phyloP scores from a whole-genome alignment of 768 basidiomycete genomes.

The Rhizopogon vinicolor region DNA sequence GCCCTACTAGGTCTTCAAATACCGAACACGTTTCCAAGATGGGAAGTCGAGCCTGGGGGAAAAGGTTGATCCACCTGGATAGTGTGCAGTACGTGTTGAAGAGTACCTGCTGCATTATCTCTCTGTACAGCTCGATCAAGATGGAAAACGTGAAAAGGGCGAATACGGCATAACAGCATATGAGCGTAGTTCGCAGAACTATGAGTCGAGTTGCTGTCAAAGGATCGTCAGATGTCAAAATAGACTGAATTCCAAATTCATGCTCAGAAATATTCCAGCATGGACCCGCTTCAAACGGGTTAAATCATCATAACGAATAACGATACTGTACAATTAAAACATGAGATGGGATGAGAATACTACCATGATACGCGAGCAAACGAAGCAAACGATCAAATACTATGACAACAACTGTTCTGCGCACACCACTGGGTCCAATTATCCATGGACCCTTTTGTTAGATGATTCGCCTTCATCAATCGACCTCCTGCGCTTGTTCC shows the following conservation, averaged over 20 bases:
- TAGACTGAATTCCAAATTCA: not conserved
- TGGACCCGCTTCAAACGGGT: not conserved
- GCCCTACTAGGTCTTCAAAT: too few relatives aligned
- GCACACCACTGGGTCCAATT: constrained; percentile 2
- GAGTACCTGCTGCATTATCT: constrained; percentile 11
- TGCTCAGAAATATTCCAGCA: not conserved
- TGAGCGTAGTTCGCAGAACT: not conserved
- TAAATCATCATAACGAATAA: constrained; percentile 12
- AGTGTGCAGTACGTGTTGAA: too few relatives aligned
- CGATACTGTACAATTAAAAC: constrained; percentile 22
- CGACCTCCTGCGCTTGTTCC: constrained; percentile 24
- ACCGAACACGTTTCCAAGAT: too few relatives aligned
- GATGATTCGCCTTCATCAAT: constrained; percentile 19
- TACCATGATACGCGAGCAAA: not conserved
- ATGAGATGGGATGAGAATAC: not conserved
- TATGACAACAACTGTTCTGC: not conserved
- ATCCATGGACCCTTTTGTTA: constrained; percentile 16
- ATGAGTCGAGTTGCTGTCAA: not conserved
- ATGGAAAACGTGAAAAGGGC: not conserved
- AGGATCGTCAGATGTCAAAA: too few relatives aligned
- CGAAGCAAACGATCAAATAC: not conserved
- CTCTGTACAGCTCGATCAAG: not conserved
- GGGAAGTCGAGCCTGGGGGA: too few relatives aligned
- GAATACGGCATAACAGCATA: not conserved
- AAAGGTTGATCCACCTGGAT: too few relatives aligned